Evolutionary conservation across 371 early-diverging fungal species (phyloP).

Genomic region (Chytridiales sp.): DNA sequence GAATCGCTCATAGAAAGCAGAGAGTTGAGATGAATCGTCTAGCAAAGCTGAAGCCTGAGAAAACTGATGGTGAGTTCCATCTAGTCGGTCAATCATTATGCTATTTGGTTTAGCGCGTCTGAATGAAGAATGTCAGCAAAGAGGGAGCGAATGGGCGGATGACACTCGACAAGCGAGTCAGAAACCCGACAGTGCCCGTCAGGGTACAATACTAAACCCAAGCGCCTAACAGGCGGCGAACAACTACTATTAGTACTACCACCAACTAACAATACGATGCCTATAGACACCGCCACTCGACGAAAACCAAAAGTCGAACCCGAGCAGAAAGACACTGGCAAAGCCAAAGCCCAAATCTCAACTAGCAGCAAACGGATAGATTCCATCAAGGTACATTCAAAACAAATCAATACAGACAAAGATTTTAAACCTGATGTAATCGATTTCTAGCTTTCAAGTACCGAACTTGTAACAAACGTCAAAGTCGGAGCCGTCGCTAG

Average conservation of each 20-base stretch:
- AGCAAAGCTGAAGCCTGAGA: constrained; percentile 41
- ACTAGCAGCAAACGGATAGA: constrained; percentile 39
- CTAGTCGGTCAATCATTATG: not conserved
- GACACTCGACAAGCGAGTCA: too few species aligned
- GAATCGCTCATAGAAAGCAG: constrained; percentile 40
- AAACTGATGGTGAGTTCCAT: constrained; percentile 31
- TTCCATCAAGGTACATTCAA: constrained; percentile 33
- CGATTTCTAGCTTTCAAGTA: constrained; percentile 31
- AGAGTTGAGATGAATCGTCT: constrained; percentile 42
- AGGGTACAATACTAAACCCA: not conserved
- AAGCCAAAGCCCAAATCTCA: constrained; percentile 40
- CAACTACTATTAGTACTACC: not conserved
- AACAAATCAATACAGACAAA: too few species aligned
- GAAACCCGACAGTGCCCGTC: too few species aligned
- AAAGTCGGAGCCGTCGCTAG: constrained; percentile 43
- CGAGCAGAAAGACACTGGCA: constrained; percentile 43
- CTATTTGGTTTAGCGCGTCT: not conserved
- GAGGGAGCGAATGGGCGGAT: too few species aligned
- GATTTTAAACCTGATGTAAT: too few species aligned
- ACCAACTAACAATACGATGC: too few species aligned
- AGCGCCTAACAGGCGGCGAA: not conserved
- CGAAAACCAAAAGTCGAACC: constrained; percentile 40
- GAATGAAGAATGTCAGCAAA: not conserved
- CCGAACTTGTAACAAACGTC: constrained; percentile 47
- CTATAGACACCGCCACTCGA: constrained; percentile 28